Conservation (phyloP, 805 yeast species). For the Yarrowia alimentaria region DNA sequence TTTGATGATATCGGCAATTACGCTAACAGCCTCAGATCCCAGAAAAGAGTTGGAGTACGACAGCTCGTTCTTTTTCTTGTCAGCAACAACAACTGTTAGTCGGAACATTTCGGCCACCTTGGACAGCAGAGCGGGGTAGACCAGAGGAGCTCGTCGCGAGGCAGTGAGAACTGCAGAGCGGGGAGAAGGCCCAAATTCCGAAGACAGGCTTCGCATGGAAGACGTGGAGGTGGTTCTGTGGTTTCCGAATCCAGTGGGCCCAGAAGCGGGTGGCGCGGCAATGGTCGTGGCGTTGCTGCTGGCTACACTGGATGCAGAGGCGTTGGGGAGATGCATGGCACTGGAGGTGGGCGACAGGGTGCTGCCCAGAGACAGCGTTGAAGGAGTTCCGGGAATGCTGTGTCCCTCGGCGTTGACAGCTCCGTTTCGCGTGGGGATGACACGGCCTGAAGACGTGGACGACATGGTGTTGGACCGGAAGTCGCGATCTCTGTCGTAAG, state of each 20-base stretch:
- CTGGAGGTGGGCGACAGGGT: constrained; percentile 9
- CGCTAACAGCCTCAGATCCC: constrained; percentile 90
- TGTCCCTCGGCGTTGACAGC: constrained; percentile 17
- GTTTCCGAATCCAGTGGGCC: constrained; percentile 7
- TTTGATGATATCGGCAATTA: constrained; percentile 78
- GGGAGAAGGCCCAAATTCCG: constrained; percentile 28
- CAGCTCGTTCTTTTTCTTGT: constrained; percentile 84
- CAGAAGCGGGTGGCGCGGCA: constrained; percentile 1
- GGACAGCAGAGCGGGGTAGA: constrained; percentile 87
- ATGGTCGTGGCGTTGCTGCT: neutral
- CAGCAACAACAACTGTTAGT: constrained; percentile 65
- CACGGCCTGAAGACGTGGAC: constrained; percentile 16
- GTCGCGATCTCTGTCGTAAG: constrained; percentile 8
- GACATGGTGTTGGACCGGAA: constrained; percentile 11
- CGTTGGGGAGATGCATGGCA: constrained; percentile 12
- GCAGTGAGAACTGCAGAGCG: constrained; percentile 49
- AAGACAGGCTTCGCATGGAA: constrained; percentile 14
- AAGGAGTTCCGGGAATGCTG: constrained; percentile 16
- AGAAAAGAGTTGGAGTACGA: constrained; percentile 91
- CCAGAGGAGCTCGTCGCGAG: constrained; percentile 57
- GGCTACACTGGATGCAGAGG: neutral
- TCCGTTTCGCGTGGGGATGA: constrained; percentile 11
- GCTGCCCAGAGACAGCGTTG: neutral
- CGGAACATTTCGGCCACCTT: constrained; percentile 77
- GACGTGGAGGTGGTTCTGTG: constrained; percentile 22